Percentiles rank a stretch among this genome's conserved stretches.
Conservation (phyloP, 345 rosid genomes). For the Populus simonii region DNA sequence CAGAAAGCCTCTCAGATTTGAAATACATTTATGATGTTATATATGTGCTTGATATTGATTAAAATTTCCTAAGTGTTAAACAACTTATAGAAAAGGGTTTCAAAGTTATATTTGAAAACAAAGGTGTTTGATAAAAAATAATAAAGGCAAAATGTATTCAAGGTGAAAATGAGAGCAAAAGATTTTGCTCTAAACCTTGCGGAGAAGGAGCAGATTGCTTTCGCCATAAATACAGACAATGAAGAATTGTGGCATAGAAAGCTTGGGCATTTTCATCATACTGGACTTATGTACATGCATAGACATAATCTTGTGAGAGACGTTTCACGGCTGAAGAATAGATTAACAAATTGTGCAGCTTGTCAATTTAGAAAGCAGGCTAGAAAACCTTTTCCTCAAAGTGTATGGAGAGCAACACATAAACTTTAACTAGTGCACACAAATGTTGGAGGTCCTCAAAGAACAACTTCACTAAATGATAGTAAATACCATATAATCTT, state of each 20-base stretch:
- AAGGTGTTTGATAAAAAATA: neutral
- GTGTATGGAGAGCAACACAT: neutral
- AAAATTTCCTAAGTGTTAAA: neutral
- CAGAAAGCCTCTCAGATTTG: too few species aligned
- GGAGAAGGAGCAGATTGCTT: neutral
- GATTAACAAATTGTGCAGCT: rapidly evolving
- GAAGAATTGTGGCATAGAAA: neutral
- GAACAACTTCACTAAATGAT: neutral
- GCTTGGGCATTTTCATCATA: neutral
- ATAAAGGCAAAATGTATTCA: neutral
- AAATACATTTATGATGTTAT: too few species aligned
- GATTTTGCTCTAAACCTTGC: neutral
- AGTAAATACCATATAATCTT: neutral
- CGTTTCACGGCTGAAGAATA: rapidly evolving
- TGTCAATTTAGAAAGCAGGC: neutral
- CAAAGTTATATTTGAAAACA: neutral
- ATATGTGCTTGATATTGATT: too few species aligned
- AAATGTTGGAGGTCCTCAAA: neutral
- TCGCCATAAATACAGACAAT: rapidly evolving
- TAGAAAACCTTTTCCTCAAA: neutral
- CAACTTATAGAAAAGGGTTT: neutral
- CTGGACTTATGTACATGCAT: neutral
- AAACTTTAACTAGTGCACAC: neutral
- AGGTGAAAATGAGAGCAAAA: neutral
- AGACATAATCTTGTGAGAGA: neutral